Base-by-base conservation (phyloP, 2,329 filamentous ascomycete species). In the Fusarium sambucinum region DNA sequence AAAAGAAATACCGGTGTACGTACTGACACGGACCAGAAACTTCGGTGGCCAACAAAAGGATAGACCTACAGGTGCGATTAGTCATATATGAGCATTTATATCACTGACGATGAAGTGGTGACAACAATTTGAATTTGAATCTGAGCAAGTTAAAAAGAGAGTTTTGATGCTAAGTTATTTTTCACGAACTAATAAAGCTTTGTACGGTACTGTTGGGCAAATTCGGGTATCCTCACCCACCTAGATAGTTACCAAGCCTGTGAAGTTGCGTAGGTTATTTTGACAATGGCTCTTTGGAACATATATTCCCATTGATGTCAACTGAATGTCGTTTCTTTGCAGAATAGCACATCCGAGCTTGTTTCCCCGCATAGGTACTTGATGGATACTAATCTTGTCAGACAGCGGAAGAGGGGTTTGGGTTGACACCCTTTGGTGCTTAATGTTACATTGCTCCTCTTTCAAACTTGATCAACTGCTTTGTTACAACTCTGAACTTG, bases 391-490 rank as follows among this genome's bases (percentile, higher is more conserved):
- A n/a, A 23, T 10, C 6, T n/a, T 17, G 30, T 54, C 10, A 14
- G 48, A 33, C 30, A 53, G 52, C 44, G 35, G 27, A 55, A 55
- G 45, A 55, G 47, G 45, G 30, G 37, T 42, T 37, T 32, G 14
- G 19, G 8, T 33, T 23, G 32, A 27, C 54, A 40, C 42, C 29
- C 32, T 52, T 37, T 16, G n/a, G 29, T 35, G 21, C 38, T 42
- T 32, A 41, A 68, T 46, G 65, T 68, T 68, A 68, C 65, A 60
- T 68, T 65, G 60, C 64, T 68, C 65, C 59, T 65, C 65, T 52
- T 64, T 65, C n/a, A 30, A 35, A 27, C 30, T 27, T 27, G 25
- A 37, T 23, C 32, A 30, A 44, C 37, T 64, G 44, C 51, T 59
- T 59, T 58, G 59, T 47, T 64, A 46, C 63, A 53, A 47, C 29